A percentile compares a stretch with the other conserved stretches of the same genome.
phyloP scores from a whole-genome alignment of 176 grass and related monocot genomes.

The Aegilops longissima region DNA sequence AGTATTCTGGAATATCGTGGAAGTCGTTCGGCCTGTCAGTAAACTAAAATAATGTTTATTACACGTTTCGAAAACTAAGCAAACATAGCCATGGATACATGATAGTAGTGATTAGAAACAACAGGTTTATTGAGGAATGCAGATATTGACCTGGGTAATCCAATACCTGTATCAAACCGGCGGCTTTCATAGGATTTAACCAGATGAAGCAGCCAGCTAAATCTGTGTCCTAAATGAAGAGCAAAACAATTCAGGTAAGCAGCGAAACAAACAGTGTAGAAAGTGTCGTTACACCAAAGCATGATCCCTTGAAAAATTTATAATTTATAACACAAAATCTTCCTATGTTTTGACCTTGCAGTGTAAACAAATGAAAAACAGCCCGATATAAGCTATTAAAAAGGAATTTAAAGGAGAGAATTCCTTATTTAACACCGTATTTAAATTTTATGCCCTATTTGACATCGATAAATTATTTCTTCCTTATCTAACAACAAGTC shows the following conservation, averaged over 20 bases:
- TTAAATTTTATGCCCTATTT: no score
- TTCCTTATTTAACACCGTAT: no score
- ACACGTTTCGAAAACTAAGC: slow-evolving; percentile 18
- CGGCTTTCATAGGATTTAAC: slow-evolving; percentile 91
- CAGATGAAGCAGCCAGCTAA: slow-evolving; percentile 74
- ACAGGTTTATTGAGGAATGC: slow-evolving; percentile 9
- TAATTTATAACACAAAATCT: neutral
- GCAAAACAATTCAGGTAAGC: slow-evolving; percentile 19
- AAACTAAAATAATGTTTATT: slow-evolving; percentile 40
- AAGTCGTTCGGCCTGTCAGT: slow-evolving; percentile 84
- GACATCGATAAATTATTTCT: no score
- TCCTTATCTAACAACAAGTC: no score
- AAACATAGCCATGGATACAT: slow-evolving; percentile 15
- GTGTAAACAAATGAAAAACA: neutral
- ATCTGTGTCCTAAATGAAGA: slow-evolving; percentile 64
- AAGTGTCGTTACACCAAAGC: neutral
- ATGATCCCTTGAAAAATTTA: neutral
- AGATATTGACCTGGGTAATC: slow-evolving; percentile 84
- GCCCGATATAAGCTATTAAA: neutral
- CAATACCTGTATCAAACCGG: slow-evolving; percentile 87
- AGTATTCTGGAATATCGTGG: slow-evolving; percentile 89
- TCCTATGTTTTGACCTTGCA: neutral
- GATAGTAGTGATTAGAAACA: neutral
- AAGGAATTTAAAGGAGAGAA: neutral
- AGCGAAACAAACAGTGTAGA: neutral